phyloP scores from a whole-genome alignment of 768 basidiomycete genomes.

The Paxillus involutus region DNA sequence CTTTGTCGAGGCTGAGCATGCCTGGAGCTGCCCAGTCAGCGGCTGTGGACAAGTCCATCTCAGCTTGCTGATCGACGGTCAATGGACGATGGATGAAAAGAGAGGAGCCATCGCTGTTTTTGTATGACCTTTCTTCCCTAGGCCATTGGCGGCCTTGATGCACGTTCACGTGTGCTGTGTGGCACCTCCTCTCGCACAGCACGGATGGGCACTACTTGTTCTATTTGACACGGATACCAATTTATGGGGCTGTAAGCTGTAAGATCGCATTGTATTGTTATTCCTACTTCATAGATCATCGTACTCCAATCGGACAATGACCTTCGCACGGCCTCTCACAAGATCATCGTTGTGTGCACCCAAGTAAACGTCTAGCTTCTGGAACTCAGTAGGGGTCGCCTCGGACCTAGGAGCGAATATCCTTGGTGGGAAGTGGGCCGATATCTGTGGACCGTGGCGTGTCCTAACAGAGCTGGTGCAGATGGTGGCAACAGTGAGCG shows the following conservation, averaged over 20 bases:
- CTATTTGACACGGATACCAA: constrained; percentile 4
- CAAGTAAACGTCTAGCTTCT: not conserved
- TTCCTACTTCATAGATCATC: constrained; percentile 13
- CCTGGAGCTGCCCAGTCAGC: constrained; percentile 66
- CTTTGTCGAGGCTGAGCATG: constrained; percentile 46
- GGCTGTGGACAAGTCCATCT: constrained; percentile 54
- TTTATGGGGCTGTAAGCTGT: not conserved
- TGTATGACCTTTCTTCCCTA: constrained; percentile 26
- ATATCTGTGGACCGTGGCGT: no score
- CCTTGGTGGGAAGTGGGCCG: no score
- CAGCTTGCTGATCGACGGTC: constrained; percentile 57
- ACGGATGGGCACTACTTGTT: not conserved
- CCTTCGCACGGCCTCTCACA: not conserved
- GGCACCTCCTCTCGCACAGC: not conserved
- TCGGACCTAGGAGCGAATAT: not conserved
- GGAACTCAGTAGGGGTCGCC: not conserved
- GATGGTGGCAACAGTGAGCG: not conserved
- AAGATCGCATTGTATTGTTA: not conserved
- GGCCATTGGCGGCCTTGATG: constrained; percentile 3
- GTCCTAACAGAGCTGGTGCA: not conserved
- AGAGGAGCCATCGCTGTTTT: constrained; percentile 39
- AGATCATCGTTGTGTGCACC: not conserved
- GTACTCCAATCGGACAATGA: constrained; percentile 9
- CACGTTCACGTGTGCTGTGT: constrained; percentile 14
- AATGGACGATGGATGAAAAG: constrained; percentile 59